Base-by-base conservation (phyloP, 148 eudicot genomes). In the Simmondsia chinensis region DNA sequence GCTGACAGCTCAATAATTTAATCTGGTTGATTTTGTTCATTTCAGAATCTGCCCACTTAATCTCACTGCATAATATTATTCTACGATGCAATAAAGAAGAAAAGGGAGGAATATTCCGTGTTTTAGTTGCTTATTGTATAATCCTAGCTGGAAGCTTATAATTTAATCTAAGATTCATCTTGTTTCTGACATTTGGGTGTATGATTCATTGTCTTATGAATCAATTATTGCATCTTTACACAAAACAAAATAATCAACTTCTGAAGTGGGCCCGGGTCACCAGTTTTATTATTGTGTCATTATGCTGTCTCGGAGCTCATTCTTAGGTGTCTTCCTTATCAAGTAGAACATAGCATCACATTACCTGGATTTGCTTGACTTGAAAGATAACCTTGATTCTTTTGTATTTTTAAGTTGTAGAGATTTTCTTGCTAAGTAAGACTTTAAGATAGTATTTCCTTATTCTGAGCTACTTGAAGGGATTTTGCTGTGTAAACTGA, bases 31-130 rank as follows among this genome's bases (percentile, higher is more conserved):
- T n/a, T n/a, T n/a, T n/a, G n/a, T n/a, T n/a, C n/a, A n/a, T n/a
- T n/a, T n/a, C n/a, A n/a, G n/a, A n/a, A n/a, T n/a, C n/a, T n/a
- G n/a, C n/a, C n/a, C n/a, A n/a, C n/a, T n/a, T n/a, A n/a, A n/a
- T n/a, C n/a, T n/a, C n/a, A n/a, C n/a, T n/a, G n/a, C n/a, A n/a
- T n/a, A n/a, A n/a, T n/a, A 1, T 55, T 33, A 7, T 1, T 24
- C 25, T 24, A 43, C 26, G 45, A 44, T 25, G 5, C 7, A 44
- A 56, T 56, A 21, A 43, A n/a, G n/a, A n/a, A n/a, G n/a, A n/a
- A n/a, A n/a, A n/a, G n/a, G n/a, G n/a, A n/a, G n/a, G n/a, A n/a
- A n/a, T n/a, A n/a, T n/a, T 20, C 16, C 14, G 3, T 13, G 11
- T 33, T 29, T 13, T 18, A 29, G 1, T 10, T 3, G 30, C 24